Percentiles rank a stretch among this genome's conserved stretches.
phyloP scores from a whole-genome alignment of 1,284 basidiomycete genomes.

The Blastosporella zonata region DNA sequence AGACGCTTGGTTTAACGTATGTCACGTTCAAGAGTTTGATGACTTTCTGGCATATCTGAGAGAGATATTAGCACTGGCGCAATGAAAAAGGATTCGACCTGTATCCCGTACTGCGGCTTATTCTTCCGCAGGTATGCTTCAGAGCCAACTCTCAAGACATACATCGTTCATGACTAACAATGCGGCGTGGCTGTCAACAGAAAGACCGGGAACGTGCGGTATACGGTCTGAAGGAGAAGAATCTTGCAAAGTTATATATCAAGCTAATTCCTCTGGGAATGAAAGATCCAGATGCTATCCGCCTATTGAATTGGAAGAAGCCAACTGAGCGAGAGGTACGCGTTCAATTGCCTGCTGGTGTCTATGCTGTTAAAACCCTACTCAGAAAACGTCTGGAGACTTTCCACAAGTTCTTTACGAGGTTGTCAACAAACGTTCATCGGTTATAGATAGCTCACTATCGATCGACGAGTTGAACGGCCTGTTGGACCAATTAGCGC shows the following conservation, averaged over 20 bases:
- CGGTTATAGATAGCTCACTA: constrained; percentile 73
- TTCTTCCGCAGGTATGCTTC: constrained; percentile 66
- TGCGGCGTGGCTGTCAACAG: constrained; percentile 38
- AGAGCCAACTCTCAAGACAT: not conserved
- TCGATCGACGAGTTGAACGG: constrained; percentile 80
- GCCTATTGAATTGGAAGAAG: constrained; percentile 87
- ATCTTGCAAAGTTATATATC: constrained; percentile 87
- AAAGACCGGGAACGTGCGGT: constrained; percentile 88
- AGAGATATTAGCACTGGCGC: constrained; percentile 63
- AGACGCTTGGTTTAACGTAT: constrained; percentile 72
- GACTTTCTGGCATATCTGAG: constrained; percentile 8
- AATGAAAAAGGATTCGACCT: constrained; percentile 69
- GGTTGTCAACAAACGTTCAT: constrained; percentile 81
- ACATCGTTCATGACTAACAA: constrained; percentile 4
- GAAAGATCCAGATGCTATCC: constrained; percentile 75
- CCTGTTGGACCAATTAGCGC: constrained; percentile 72
- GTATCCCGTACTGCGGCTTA: constrained; percentile 71
- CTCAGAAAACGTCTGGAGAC: constrained; percentile 71
- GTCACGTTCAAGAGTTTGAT: constrained; percentile 26
- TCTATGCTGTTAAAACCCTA: not conserved
- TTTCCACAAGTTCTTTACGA: constrained; percentile 85
- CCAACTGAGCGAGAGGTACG: constrained; percentile 65
- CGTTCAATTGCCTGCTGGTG: constrained; percentile 6
- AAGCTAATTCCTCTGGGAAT: constrained; percentile 79
- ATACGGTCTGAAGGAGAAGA: constrained; percentile 91